Evolutionary conservation across 2,329 filamentous ascomycete genomes (phyloP), one percentile per base, ranked within the genome.

Genomic region (Mariannaea elegans): DNA sequence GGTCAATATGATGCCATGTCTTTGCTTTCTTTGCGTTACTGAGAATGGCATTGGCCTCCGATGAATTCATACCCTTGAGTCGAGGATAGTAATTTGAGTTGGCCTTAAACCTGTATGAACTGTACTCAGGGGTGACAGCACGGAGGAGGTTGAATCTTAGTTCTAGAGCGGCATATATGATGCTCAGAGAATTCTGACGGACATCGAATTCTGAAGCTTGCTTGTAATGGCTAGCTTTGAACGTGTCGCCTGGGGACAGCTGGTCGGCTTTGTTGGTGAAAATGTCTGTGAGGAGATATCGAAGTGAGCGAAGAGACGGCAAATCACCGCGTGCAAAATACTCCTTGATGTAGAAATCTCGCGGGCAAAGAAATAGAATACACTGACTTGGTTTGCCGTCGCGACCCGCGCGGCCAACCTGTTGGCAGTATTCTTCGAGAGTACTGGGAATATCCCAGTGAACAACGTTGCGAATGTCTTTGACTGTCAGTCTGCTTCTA

Each of bases 131-230:
- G 0, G 81, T 88, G 16, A 80, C 82, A 14, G 82, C 85, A 19
- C 87, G 80, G 27, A 89, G 77, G 0, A 88, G 75, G 0, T 77
- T 76, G 59, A 86, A 87, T 3, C 81, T 82, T 4, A 89, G 76
- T 67, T 90, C 87, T 1, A 90, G 74, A n/a, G 84, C 81, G 0
- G 86, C 84, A 50, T 87, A 86, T 14, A 89, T 80, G 49, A 84
- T 82, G 36, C 75, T 75, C 6, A 88, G 73, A 0, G 82, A 78
- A 3, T 74, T 82, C 2, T 73, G 61, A 18, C 81, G 80, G 55
- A 89, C 85, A 64, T 89, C 87, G 56, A 81, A 83, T 0, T 82
- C 77, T 21, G 74, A 78, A 2, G 76, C 74, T 42, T 87, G 81
- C 0, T 75, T 65, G 10, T 77, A 74, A 12, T 82, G 76, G 31